Base-by-base conservation (phyloP, 306 rosid species). In the Dryas octopetala region DNA sequence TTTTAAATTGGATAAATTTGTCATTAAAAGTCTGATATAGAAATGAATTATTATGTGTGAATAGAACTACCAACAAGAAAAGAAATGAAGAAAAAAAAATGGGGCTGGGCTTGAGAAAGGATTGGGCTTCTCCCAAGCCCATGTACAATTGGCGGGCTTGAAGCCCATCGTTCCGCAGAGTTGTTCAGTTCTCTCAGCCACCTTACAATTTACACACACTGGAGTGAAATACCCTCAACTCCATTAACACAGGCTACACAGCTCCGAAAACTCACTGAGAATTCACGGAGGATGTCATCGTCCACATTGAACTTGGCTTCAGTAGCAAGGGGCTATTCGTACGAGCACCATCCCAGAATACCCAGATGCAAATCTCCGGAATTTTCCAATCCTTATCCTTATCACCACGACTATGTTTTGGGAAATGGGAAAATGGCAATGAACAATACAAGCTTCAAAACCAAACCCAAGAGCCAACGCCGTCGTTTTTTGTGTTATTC, bases 361-460 rank as follows among this genome's bases (percentile, higher is more conserved):
- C 68, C 48, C 76, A 28, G 38, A 47, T 61, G 5, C 66, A 72
- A 58, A 58, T 72, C 49, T 15, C 10, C 32, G 6, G 47, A 68
- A 3, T 15, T 47, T 46, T 15, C 58, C 41, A 47, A 16, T 10
- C 8, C 59, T 0, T 13, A 9, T 9, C 68, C 67, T 28, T 72
- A 11, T 5, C 68, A 12, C 67, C 44, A 46, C 76, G 45, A 28
- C 6, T 73, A 59, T 32, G 32, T 38, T 16, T 58, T 19, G 5
- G 76, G 49, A 15, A 28, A 32, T 70, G 74, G 38, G 4, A 41
- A 41, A 11, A 1, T 70, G 38, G 47, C 11, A 43, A 4, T 13
- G 28, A n/a, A 12, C 23, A 73, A 73, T 17, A 40, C 68, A 6
- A 28, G 59, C 65, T 50, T 47, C 68, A 23, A 19, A 60, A 3